These are phyloP conservation scores for Capronia coronata DNA, from an alignment of 2,329 filamentous ascomycete species.

Conservation along the genomic window DNA sequence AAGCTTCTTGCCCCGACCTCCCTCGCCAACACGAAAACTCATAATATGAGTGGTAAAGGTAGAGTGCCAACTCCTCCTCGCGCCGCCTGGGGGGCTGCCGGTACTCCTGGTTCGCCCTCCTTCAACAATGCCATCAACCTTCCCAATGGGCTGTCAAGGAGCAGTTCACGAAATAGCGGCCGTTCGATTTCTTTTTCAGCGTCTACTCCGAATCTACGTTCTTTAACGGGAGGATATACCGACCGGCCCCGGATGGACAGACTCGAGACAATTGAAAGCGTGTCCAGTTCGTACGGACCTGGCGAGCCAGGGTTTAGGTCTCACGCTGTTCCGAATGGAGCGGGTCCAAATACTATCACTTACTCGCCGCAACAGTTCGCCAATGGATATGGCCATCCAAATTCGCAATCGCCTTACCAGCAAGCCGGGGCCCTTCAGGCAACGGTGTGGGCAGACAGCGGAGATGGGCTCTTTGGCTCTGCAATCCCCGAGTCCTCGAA, in stretches of 20 bases:
- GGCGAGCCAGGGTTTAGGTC: conserved; percentile 13
- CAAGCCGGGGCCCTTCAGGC: conserved; percentile 5
- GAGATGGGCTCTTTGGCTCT: neutral
- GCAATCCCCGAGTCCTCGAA: conserved; percentile 9
- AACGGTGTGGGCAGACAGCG: conserved; percentile 5
- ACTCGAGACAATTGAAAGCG: conserved; percentile 25
- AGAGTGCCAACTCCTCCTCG: conserved; percentile 17
- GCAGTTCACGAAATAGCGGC: conserved; percentile 22
- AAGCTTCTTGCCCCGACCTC: conserved; percentile 11
- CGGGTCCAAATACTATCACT: neutral
- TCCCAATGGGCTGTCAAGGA: conserved; percentile 22
- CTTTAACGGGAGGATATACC: conserved; percentile 2
- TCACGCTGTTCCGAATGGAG: conserved; percentile 7
- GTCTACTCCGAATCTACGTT: conserved; percentile 26
- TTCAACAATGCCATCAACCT: conserved; percentile 20
- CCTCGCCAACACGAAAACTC: conserved; percentile 6
- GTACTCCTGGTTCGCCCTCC: conserved; percentile 17
- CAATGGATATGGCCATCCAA: neutral
- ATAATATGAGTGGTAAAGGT: conserved; percentile 6
- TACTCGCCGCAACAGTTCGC: neutral
- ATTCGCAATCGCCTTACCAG: conserved; percentile 4
- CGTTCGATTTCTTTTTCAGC: conserved; percentile 18
- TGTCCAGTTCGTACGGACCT: conserved; percentile 15
- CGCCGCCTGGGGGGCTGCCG: conserved; percentile 23
- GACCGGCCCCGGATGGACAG: conserved; percentile 20